Conservation (phyloP, 306 rosid species). For the Lithocarpus polystachyus region DNA sequence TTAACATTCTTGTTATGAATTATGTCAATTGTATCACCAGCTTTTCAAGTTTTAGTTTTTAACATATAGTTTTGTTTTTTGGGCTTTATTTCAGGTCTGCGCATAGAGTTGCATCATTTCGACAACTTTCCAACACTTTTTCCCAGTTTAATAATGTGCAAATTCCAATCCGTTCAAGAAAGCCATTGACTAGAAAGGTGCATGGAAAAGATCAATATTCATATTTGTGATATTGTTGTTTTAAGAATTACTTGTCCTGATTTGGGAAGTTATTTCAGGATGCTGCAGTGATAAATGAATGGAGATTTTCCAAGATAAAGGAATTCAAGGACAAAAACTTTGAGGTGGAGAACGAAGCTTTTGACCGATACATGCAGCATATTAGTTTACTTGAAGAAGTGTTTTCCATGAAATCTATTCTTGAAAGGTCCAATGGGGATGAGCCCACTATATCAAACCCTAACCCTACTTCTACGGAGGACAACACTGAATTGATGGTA, state of each 20-base stretch:
- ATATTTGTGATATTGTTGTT: conserved; percentile 4
- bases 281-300: conserved; percentile 79
- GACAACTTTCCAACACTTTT: conserved; percentile 87
- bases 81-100: conserved; percentile 59
- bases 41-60: conserved; percentile 3
- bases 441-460: conserved; percentile 39
- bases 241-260: conserved; percentile 28
- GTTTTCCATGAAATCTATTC: conserved; percentile 50
- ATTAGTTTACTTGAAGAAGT: conserved; percentile 76
- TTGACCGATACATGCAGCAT: conserved; percentile 86
- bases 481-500: conserved; percentile 33
- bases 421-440: conserved; percentile 32
- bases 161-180: conserved; percentile 66
- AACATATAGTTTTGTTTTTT: conserved; percentile 22
- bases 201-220: conserved; percentile 1
- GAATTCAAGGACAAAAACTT: conserved; percentile 64
- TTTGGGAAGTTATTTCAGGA: conserved; percentile 57
- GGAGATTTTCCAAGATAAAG: conserved; percentile 92
- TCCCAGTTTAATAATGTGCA: conserved; percentile 86
- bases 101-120: conserved; percentile 69
- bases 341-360: conserved; percentile 85
- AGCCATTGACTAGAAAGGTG: conserved; percentile 91
- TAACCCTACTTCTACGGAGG: conserved; percentile 38
- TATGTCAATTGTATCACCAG: conserved; percentile 11
- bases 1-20: conserved; percentile 17